Evolutionary conservation across 148 eudicot genomes (phyloP).

Genomic region (Nepenthes gracilis): DNA sequence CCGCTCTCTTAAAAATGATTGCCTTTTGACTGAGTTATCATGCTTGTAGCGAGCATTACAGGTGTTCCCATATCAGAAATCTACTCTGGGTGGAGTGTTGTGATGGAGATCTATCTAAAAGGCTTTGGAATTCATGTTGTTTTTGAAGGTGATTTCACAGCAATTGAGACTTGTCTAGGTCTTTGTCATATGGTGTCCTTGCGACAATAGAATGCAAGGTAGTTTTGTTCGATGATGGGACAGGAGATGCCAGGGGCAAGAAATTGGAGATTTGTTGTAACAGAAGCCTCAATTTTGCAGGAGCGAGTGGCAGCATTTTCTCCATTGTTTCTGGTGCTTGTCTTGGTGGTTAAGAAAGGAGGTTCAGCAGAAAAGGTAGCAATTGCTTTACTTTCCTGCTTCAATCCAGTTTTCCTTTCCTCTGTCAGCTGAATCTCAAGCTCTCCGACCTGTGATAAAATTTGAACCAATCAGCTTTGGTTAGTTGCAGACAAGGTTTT

Average conservation of each 20-base stretch:
- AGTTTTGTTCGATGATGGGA: conserved; percentile 21
- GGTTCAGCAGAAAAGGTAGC: conserved; percentile 37
- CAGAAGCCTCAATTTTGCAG: conserved; percentile 56
- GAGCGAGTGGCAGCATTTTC: conserved; percentile 64
- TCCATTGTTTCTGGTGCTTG: conserved; percentile 37
- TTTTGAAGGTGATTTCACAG: conserved; percentile 34
- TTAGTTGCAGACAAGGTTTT: too few relatives aligned
- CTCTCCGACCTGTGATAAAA: conserved; percentile 45
- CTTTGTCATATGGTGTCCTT: conserved; percentile 31
- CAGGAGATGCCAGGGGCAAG: conserved; percentile 40
- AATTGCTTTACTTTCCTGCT: conserved; percentile 55
- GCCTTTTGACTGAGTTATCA: conserved; percentile 35
- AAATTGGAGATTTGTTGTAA: conserved; percentile 55
- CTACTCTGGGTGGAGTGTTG: conserved; percentile 37
- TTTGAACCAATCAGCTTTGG: neutral
- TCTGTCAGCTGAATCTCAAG: conserved; percentile 79
- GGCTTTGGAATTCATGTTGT: conserved; percentile 31
- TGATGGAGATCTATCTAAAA: conserved; percentile 58
- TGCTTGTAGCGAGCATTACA: conserved; percentile 18
- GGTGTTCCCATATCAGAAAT: conserved; percentile 22
- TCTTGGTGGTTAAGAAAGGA: conserved; percentile 19
- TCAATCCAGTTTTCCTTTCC: conserved; percentile 65
- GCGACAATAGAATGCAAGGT: conserved; percentile 24
- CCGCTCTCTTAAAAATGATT: conserved; percentile 54
- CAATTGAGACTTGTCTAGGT: conserved; percentile 59